Conservation (phyloP, 108 stramenopile genomes). For the Nitzschia inconspicua region DNA sequence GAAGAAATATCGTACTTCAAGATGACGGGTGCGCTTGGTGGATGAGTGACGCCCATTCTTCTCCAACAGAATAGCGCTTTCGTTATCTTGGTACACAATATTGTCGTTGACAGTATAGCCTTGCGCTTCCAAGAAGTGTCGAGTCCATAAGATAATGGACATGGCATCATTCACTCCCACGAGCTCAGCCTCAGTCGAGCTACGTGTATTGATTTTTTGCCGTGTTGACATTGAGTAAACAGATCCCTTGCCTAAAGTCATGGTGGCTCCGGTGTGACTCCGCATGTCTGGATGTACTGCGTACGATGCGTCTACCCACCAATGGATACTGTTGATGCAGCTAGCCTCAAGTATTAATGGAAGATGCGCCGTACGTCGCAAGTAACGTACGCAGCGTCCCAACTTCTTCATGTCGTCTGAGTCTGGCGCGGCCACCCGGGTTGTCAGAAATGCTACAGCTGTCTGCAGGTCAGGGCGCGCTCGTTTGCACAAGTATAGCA, state of each 20-base stretch:
- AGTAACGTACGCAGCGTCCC: constrained; percentile 34
- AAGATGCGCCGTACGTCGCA: constrained; percentile 26
- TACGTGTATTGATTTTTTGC: constrained; percentile 42
- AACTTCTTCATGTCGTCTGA: constrained; percentile 48
- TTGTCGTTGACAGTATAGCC: constrained; percentile 25
- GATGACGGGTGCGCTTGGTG: constrained; percentile 25
- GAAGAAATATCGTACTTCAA: constrained; percentile 47
- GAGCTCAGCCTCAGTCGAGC: constrained; percentile 41
- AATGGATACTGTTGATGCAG: constrained; percentile 1
- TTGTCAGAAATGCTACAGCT: constrained; percentile 45
- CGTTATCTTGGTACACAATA: constrained; percentile 49
- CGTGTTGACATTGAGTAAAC: constrained; percentile 12
- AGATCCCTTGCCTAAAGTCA: constrained; percentile 32
- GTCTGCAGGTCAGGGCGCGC: constrained; percentile 38
- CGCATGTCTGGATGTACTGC: constrained; percentile 32
- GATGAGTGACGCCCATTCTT: constrained; percentile 35
- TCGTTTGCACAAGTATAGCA: constrained; percentile 31
- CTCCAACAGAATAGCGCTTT: constrained; percentile 41
- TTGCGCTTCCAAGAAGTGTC: constrained; percentile 41
- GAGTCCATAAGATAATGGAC: constrained; percentile 33
- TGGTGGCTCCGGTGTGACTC: constrained; percentile 34
- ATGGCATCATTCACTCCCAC: constrained; percentile 33
- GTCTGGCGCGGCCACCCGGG: constrained; percentile 35
- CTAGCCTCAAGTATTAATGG: constrained; percentile 13
- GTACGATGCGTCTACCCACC: constrained; percentile 28